These are phyloP conservation scores for Collybia sordida DNA, from an alignment of 768 basidiomycete genomes.

Conservation along the genomic window DNA sequence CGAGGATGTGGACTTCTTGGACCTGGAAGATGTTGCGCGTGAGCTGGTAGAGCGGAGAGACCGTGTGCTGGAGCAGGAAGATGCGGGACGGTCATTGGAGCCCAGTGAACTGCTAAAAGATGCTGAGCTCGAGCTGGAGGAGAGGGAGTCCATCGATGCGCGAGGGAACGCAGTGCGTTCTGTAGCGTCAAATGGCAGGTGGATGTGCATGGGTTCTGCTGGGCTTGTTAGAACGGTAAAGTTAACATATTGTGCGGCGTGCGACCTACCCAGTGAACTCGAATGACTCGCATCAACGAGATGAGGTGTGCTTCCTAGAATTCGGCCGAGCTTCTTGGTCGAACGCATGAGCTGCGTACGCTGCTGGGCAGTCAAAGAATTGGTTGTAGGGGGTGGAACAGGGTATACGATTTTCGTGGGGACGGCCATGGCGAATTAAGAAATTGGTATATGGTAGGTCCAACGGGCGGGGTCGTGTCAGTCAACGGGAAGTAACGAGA, in stretches of 20 bases:
- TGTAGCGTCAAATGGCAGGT: slow-evolving; percentile 10
- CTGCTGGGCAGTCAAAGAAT: slow-evolving; percentile 48
- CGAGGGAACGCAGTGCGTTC: slow-evolving; percentile 4
- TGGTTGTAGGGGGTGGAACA: slow-evolving; percentile 57
- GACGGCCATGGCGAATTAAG: slow-evolving; percentile 14
- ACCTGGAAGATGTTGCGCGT: slow-evolving; percentile 6
- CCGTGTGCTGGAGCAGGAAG: slow-evolving; percentile 9
- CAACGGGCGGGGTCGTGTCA: background rate
- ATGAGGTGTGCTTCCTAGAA: slow-evolving; percentile 61
- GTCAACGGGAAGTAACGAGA: background rate
- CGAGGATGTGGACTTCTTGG: slow-evolving; percentile 16
- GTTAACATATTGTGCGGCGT: background rate
- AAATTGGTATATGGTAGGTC: background rate
- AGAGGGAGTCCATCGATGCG: slow-evolving; percentile 17
- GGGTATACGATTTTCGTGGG: slow-evolving; percentile 40
- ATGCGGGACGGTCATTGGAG: background rate
- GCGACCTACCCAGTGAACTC: slow-evolving; percentile 17
- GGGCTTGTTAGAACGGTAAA: background rate
- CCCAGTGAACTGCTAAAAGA: slow-evolving; percentile 2
- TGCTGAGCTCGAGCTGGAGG: slow-evolving; percentile 16
- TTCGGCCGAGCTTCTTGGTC: slow-evolving; percentile 57
- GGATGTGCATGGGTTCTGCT: slow-evolving; percentile 21
- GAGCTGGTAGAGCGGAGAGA: slow-evolving; percentile 18
- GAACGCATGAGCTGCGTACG: slow-evolving; percentile 57
- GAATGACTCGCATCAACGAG: slow-evolving; percentile 37